Evolutionary conservation across 2,329 filamentous ascomycete species (phyloP), one percentile per base, ranked within the genome.

Genomic region (Alternaria metachromatica): DNA sequence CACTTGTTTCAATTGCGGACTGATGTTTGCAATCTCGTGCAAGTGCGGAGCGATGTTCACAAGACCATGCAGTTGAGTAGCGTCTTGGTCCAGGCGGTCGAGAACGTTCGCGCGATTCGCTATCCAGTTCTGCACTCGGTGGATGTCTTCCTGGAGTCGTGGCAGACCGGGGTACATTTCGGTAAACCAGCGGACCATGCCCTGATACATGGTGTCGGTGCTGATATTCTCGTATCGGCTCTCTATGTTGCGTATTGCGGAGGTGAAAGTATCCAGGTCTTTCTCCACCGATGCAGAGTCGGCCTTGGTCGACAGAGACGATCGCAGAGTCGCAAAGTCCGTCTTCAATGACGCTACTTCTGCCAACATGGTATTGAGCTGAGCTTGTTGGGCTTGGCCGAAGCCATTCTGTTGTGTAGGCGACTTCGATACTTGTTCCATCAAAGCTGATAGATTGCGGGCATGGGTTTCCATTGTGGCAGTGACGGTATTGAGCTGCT

Each of bases 171-270:
- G 71, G 49, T 76, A 74, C 18, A 44, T 60, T 18, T 68, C 55
- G 15, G 67, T n/a, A 28, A 77, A 68, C 69, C 67, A 71, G n/a
- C 65, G 53, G 1, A 69, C 67, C 66, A 77, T 77, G 48, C 62
- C 61, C 18, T 71, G 68, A 45, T 72, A 46, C 10, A 76, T 21
- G 8, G 71, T 60, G 15, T 69, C 69, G 0, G 74, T 74, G 9
- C 55, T 66, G 28, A 77, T 75, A 15, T 76, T 77, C n/a, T 75
- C 63, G 25, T 71, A 76, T 26, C 72, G 72, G 18, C 58, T 30
- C 23, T 73, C 63, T 3, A 77, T 54, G 10, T 43, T 62, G 9
- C 58, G 64, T 1, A 72, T 18, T 11, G 65, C 56, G 26, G 49
- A 21, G 18, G n/a, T 58, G 3, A 72, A 46, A 3, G 11, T 20